A percentile compares a stretch with the other conserved stretches of the same genome.
Conservation (phyloP, 257 asterid genomes). For the Solanum tacnaense region DNA sequence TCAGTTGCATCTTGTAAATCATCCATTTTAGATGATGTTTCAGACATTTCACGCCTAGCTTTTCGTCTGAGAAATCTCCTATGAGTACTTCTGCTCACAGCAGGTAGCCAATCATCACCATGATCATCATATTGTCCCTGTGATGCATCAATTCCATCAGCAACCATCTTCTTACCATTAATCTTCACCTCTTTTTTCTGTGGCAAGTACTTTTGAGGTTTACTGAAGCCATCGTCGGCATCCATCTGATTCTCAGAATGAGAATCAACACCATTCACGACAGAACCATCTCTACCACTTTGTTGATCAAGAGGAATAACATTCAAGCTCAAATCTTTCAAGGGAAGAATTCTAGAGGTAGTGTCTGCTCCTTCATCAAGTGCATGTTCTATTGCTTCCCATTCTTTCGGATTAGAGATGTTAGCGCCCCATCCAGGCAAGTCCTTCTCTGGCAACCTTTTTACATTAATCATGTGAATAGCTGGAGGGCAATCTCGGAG, state of each 20-base stretch:
- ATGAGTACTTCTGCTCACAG: slow-evolving; percentile 87
- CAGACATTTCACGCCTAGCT: slow-evolving; percentile 64
- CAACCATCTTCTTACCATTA: slow-evolving; percentile 82
- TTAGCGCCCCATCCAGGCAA: slow-evolving; percentile 98
- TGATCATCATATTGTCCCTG: slow-evolving; percentile 55
- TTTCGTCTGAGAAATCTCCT: slow-evolving; percentile 87
- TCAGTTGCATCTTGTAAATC: slow-evolving; percentile 22
- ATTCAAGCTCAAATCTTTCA: slow-evolving; percentile 50
- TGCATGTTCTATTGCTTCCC: slow-evolving; percentile 87
- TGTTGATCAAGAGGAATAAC: slow-evolving; percentile 31
- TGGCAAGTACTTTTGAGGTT: slow-evolving; percentile 33
- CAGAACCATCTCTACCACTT: slow-evolving; percentile 24
- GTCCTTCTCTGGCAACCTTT: slow-evolving; percentile 90
- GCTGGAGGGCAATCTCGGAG: slow-evolving; percentile 81
- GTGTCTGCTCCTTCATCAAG: slow-evolving; percentile 34
- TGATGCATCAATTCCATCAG: slow-evolving; percentile 85
- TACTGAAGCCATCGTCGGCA: slow-evolving; percentile 24
- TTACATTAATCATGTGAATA: slow-evolving; percentile 64
- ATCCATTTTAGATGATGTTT: slow-evolving; percentile 28
- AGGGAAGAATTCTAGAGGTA: slow-evolving; percentile 66
- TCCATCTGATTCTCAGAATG: slow-evolving; percentile 26
- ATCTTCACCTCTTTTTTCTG: slow-evolving; percentile 60
- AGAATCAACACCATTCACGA: slow-evolving; percentile 33
- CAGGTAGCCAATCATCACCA: slow-evolving; percentile 80
- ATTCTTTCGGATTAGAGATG: slow-evolving; percentile 84